Conservation (phyloP, 306 rosid genomes). For the Inga laurina region DNA sequence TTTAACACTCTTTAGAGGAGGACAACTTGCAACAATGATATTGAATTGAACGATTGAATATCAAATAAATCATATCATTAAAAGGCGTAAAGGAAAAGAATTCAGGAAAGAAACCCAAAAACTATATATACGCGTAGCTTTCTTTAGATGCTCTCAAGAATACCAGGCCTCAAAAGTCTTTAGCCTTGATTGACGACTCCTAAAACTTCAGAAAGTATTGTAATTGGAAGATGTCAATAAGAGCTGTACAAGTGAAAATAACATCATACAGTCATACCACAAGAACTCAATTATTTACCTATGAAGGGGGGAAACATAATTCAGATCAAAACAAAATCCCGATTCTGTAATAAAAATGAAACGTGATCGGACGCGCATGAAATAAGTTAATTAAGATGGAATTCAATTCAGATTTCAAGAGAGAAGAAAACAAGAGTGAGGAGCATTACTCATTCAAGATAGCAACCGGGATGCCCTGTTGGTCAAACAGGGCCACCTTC, state of each 20-base stretch:
- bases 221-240: constrained; percentile 1
- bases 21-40: too few relatives aligned
- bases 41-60: constrained; percentile 12
- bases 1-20: not conserved
- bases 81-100: constrained; percentile 20
- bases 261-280: not conserved
- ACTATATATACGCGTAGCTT: not conserved
- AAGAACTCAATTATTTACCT: too few relatives aligned
- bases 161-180: not conserved
- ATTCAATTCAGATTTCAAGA: not conserved
- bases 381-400: not conserved
- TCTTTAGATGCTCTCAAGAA: not conserved
- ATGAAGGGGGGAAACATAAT: not conserved
- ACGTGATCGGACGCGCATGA: not conserved
- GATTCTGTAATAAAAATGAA: not conserved
- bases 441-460: constrained; percentile 78
- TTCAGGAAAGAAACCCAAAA: not conserved
- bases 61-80: constrained; percentile 24
- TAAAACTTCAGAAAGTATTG: constrained; percentile 1
- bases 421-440: not conserved
- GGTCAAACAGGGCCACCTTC: constrained; percentile 77
- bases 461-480: constrained; percentile 64
- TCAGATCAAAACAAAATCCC: not conserved
- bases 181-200: constrained; percentile 4
- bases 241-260: constrained; percentile 10